A percentile compares a stretch with the other conserved stretches of the same genome.
These are phyloP conservation scores for Singerocomus rubriflavus DNA, from an alignment of 1,284 basidiomycete genomes.

Conservation along the genomic window DNA sequence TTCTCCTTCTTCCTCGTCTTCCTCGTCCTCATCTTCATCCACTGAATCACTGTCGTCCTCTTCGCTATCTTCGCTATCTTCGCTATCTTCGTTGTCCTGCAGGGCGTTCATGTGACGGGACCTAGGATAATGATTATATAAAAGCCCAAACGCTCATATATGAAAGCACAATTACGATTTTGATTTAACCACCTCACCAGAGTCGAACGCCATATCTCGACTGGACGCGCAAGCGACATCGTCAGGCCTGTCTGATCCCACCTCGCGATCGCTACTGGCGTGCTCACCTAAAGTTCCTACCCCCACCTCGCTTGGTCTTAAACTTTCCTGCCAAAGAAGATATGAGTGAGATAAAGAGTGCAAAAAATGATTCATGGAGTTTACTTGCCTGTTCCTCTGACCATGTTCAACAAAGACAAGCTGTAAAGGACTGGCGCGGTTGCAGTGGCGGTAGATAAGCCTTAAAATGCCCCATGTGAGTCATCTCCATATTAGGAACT, in stretches of 20 bases:
- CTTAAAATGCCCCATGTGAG: neutral
- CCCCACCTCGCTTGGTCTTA: conserved; percentile 85
- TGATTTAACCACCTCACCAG: conserved; percentile 58
- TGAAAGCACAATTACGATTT: conserved; percentile 38
- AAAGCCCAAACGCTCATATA: neutral
- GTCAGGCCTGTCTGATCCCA: conserved; percentile 6
- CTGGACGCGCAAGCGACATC: conserved; percentile 34
- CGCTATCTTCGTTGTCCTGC: neutral
- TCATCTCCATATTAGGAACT: conserved; percentile 12
- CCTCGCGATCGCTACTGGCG: neutral
- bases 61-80: conserved; percentile 1
- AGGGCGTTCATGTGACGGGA: conserved; percentile 12
- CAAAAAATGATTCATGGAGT: neutral
- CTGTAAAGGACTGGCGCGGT: neutral
- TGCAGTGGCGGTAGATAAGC: conserved; percentile 15
- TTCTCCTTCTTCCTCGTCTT: conserved; percentile 37
- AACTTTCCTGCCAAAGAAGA: conserved; percentile 56
- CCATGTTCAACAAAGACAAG: conserved; percentile 40
- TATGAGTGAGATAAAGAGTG: too few species aligned
- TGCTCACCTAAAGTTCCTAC: conserved; percentile 70
- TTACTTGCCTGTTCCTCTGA: conserved; percentile 51
- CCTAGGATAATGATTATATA: conserved; percentile 8
- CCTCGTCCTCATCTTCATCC: conserved; percentile 37
- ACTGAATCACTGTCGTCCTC: conserved; percentile 13
- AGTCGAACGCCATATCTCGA: conserved; percentile 56